Percentiles rank a stretch among this genome's conserved stretches.
Conservation (phyloP, 768 basidiomycete genomes). For the Serendipita sp. region DNA sequence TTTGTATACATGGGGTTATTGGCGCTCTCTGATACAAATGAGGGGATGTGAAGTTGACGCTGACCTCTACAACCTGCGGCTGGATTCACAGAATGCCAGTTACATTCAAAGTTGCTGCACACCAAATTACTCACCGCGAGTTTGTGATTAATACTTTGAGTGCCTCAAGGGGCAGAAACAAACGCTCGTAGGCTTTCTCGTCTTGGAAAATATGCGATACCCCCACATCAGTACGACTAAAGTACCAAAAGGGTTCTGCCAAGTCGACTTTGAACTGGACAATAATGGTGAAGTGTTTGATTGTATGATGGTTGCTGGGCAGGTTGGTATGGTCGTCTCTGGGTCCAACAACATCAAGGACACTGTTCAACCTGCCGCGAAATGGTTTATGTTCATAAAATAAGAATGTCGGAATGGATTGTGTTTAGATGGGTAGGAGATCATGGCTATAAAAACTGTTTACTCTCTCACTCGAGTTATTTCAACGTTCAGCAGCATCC, state of each 20-base stretch:
- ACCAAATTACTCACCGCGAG: not conserved
- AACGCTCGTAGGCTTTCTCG: not conserved
- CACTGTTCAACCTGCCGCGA: not conserved
- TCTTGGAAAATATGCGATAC: constrained; percentile 11
- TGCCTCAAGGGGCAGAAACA: no score
- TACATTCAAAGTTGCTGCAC: not conserved
- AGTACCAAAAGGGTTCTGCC: constrained; percentile 18
- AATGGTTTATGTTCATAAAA: constrained; percentile 1
- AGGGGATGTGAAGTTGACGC: no score
- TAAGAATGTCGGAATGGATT: no score
- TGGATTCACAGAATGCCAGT: not conserved
- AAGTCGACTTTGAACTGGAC: constrained; percentile 17
- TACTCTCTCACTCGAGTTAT: no score
- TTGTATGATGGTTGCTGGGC: constrained; percentile 19
- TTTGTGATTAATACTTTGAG: no score
- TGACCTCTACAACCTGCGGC: no score
- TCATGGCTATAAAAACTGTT: no score
- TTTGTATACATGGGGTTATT: no score
- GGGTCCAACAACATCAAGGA: not conserved
- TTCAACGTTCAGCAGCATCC: no score
- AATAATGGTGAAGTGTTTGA: constrained; percentile 16
- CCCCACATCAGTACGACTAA: constrained; percentile 9
- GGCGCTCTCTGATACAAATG: no score
- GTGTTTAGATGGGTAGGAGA: no score
- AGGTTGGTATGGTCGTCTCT: not conserved